Conservation (phyloP, 1,284 basidiomycete genomes). For the Ganoderma sinense region DNA sequence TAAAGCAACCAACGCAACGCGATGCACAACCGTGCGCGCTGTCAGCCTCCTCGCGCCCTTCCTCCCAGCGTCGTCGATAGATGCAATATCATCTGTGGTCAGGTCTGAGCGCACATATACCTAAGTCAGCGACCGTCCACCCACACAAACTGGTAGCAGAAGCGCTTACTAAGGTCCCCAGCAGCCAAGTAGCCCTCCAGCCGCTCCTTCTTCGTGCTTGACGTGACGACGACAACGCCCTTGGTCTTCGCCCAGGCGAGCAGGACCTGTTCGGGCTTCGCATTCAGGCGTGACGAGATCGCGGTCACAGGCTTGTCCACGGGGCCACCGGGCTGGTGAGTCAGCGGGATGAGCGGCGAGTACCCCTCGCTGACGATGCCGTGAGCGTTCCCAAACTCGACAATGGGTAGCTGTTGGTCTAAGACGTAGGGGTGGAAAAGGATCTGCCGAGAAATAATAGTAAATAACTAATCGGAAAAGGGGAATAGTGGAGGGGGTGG, state of each 20-base stretch:
- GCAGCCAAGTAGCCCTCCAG: slow-evolving; percentile 64
- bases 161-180: slow-evolving; percentile 51
- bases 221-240: slow-evolving; percentile 73
- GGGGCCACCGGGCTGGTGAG: slow-evolving; percentile 71
- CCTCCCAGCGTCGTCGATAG: slow-evolving; percentile 52
- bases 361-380: slow-evolving; percentile 79
- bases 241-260: slow-evolving; percentile 74
- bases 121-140: neutral
- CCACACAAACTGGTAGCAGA: neutral
- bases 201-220: slow-evolving; percentile 60
- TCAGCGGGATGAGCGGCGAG: slow-evolving; percentile 74
- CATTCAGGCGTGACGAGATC: slow-evolving; percentile 64
- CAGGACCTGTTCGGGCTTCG: slow-evolving; percentile 75
- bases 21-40: slow-evolving; percentile 33
- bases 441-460: slow-evolving; percentile 50
- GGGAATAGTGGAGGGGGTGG: neutral
- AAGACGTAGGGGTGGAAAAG: slow-evolving; percentile 79
- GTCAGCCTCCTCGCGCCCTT: slow-evolving; percentile 35
- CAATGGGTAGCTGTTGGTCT: slow-evolving; percentile 54
- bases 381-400: slow-evolving; percentile 65
- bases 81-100: slow-evolving; percentile 47
- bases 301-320: slow-evolving; percentile 69
- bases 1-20: slow-evolving; percentile 34
- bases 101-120: slow-evolving; percentile 25
- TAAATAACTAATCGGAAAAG: neutral